Conservation (phyloP, 805 yeast genomes). For the Soucietia sequanensis region DNA sequence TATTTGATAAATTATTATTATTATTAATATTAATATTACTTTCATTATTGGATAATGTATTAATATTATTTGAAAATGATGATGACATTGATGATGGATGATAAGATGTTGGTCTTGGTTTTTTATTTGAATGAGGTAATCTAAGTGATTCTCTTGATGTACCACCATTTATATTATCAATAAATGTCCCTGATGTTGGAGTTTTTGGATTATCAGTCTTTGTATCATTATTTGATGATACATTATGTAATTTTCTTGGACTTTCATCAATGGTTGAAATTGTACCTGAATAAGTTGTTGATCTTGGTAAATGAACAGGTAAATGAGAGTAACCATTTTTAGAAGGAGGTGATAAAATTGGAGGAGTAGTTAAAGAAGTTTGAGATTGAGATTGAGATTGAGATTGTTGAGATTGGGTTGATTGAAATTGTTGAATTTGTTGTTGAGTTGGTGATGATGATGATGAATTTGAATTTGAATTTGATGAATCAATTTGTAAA, state of each 20-base stretch:
- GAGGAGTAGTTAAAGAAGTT: too few relatives aligned
- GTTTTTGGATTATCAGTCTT: conserved; percentile 12
- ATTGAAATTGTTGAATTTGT: too few relatives aligned
- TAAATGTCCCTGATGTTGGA: background rate
- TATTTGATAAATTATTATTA: conserved; percentile 4
- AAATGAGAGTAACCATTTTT: conserved; percentile 8
- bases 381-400: too few relatives aligned
- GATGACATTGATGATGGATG: conserved; percentile 61
- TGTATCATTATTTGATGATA: too few relatives aligned
- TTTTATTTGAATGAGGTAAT: conserved; percentile 48
- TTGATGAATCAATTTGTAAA: background rate
- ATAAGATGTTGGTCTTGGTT: conserved; percentile 81
- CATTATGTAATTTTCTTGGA: too few relatives aligned
- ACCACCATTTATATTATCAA: background rate
- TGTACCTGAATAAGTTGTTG: conserved; percentile 32
- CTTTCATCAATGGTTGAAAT: conserved; percentile 49
- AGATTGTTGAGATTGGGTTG: too few relatives aligned
- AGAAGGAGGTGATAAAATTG: conserved; percentile 11
- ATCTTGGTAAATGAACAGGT: conserved; percentile 14
- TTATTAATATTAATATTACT: conserved; percentile 12
- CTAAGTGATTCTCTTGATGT: conserved; percentile 23
- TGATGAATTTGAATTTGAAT: conserved; percentile 2
- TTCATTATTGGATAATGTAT: conserved; percentile 11
- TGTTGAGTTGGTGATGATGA: too few relatives aligned
- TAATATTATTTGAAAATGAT: conserved; percentile 16